These are phyloP conservation scores for Macadamia integrifolia DNA, from an alignment of 164 flowering plant genomes.

Conservation along the genomic window DNA sequence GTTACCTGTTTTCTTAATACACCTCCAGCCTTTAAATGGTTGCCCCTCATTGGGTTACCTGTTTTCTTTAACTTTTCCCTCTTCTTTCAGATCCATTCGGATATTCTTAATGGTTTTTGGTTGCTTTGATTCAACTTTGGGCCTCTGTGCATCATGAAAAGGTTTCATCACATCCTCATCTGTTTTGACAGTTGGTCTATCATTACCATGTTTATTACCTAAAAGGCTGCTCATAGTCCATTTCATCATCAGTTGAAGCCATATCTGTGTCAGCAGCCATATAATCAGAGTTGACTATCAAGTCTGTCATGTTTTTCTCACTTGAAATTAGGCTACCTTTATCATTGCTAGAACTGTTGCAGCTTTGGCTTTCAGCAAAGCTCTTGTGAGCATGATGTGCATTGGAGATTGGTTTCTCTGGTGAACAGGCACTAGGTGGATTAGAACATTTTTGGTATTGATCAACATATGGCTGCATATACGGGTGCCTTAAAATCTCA, in stretches of 20 bases:
- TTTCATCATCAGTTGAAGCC: slow-evolving; percentile 43
- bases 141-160: slow-evolving; percentile 27
- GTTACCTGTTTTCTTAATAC: too few relatives aligned
- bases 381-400: slow-evolving; percentile 37
- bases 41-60: slow-evolving; percentile 81
- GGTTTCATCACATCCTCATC: slow-evolving; percentile 34
- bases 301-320: slow-evolving; percentile 39
- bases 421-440: slow-evolving; percentile 32
- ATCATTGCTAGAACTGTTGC: slow-evolving; percentile 79
- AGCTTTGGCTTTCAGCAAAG: slow-evolving; percentile 79
- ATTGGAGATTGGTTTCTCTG: slow-evolving; percentile 43
- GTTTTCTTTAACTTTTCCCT: slow-evolving; percentile 65
- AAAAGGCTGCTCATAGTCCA: slow-evolving; percentile 32
- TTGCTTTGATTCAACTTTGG: slow-evolving; percentile 45
- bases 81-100: slow-evolving; percentile 72
- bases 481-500: slow-evolving; percentile 83
- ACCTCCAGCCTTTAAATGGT: slow-evolving; percentile 41
- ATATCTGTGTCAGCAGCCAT: slow-evolving; percentile 45
- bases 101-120: slow-evolving; percentile 67
- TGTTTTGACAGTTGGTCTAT: slow-evolving; percentile 17
- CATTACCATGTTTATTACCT: slow-evolving; percentile 27
- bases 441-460: slow-evolving; percentile 48
- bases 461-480: slow-evolving; percentile 80
- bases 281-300: slow-evolving; percentile 32
- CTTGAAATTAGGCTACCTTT: slow-evolving; percentile 61